phyloP scores from a whole-genome alignment of 129 eudicot species.

The Cynara cardunculus region DNA sequence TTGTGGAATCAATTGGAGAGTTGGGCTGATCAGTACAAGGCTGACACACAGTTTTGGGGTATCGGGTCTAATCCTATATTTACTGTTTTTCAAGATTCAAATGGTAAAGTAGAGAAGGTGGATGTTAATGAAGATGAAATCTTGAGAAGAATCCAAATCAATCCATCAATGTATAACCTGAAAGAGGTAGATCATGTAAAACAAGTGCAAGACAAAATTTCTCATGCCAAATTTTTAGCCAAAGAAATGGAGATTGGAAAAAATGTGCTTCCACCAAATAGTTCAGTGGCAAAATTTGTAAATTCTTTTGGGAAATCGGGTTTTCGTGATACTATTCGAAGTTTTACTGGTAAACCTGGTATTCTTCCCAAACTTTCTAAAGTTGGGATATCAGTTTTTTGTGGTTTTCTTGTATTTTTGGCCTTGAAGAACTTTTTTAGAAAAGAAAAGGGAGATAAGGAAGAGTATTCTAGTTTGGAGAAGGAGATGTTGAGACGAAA shows the following conservation, averaged over 20 bases:
- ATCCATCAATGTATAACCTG: conserved; percentile 25
- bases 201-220: conserved; percentile 40
- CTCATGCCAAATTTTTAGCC: conserved; percentile 49
- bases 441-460: conserved; percentile 19
- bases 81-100: conserved; percentile 47
- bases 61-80: conserved; percentile 55
- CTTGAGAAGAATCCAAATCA: conserved; percentile 36
- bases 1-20: conserved; percentile 52
- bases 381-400: conserved; percentile 45
- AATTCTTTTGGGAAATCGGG: conserved; percentile 23
- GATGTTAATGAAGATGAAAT: conserved; percentile 63
- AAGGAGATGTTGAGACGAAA: conserved; percentile 91
- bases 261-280: conserved; percentile 41
- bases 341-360: conserved; percentile 24
- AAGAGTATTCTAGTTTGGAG: conserved; percentile 47
- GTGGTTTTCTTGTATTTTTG: conserved; percentile 48
- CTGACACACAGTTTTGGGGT: conserved; percentile 71
- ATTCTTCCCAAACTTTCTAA: conserved; percentile 30
- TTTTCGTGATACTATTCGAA: conserved; percentile 17
- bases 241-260: conserved; percentile 53
- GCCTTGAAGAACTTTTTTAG: conserved; percentile 35
- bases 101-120: conserved; percentile 51
- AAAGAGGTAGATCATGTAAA: conserved; percentile 22
- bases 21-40: conserved; percentile 67
- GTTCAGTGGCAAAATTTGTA: conserved; percentile 58